These are phyloP conservation scores for Wallacemonas collosoma DNA, from an alignment of 208 protist genomes.

Conservation along the genomic window DNA sequence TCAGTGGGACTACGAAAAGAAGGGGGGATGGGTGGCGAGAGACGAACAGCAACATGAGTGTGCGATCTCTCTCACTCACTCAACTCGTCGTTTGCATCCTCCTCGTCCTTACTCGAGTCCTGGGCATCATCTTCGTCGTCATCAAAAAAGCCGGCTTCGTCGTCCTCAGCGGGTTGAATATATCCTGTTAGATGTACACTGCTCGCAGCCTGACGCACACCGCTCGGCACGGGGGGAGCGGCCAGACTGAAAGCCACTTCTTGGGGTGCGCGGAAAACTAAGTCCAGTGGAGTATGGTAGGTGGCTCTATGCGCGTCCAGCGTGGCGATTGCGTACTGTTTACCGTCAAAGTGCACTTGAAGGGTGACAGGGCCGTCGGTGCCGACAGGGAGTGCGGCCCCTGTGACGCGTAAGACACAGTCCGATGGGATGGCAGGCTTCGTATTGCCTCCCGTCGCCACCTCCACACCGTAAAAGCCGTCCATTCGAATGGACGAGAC, in stretches of 20 bases:
- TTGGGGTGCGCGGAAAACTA: slow-evolving; percentile 58
- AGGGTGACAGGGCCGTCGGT: slow-evolving; percentile 51
- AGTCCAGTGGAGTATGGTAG: slow-evolving; percentile 67
- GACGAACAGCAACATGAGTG: slow-evolving; percentile 2
- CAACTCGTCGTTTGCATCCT: slow-evolving; percentile 20
- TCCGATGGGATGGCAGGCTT: slow-evolving; percentile 65
- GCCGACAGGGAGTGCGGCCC: slow-evolving; percentile 64
- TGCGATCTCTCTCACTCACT: background rate
- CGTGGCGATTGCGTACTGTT: slow-evolving; percentile 62
- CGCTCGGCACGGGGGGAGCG: slow-evolving; percentile 2
- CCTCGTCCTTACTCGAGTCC: slow-evolving; percentile 35
- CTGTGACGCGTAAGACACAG: slow-evolving; percentile 64
- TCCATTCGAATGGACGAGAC: slow-evolving; percentile 42
- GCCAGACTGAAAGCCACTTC: slow-evolving; percentile 52
- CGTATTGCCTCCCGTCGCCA: slow-evolving; percentile 45
- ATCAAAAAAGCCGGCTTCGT: slow-evolving; percentile 16
- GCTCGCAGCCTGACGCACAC: slow-evolving; percentile 26
- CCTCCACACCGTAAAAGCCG: slow-evolving; percentile 79
- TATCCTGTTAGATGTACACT: slow-evolving; percentile 75
- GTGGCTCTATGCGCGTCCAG: slow-evolving; percentile 66
- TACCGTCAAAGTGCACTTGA: slow-evolving; percentile 35
- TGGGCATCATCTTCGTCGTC: slow-evolving; percentile 40
- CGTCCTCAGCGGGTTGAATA: slow-evolving; percentile 52
- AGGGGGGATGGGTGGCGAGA: background rate
- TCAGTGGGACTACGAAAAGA: no score